Evolutionary conservation across 192 early-diverging fungal species (phyloP), one percentile per base, ranked within the genome.

Genomic region (Gaertneriomyces sp.): DNA sequence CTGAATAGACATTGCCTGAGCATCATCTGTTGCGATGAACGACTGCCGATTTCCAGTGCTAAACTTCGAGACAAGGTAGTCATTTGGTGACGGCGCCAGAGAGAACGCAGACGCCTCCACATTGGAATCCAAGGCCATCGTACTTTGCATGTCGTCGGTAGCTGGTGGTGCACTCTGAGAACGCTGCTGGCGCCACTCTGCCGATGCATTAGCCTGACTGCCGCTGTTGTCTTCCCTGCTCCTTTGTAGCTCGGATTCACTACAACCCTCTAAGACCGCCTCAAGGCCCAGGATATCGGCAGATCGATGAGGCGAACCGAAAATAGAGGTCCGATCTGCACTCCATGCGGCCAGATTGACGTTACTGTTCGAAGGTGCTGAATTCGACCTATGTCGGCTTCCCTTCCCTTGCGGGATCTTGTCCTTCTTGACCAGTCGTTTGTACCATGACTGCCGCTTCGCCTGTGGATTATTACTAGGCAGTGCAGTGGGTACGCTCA

Each of bases 361-460:
- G 25, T 33, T 33, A 33, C 25, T 33, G 25, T 33, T 33, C 25
- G 25, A 33, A 33, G 72, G 72, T 4, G 72, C 72, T 12, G 72
- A 74, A 10, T 43, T n/a, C 14, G 72, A 74, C 20, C 72, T 53
- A 4, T 11, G 19, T 6, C 72, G 66, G 1, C 39, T 58, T 11
- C 14, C 53, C 43, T 72, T 72, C 25, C 25, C 25, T 33, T 33
- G 25, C 25, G 25, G 25, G 25, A 33, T 33, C 25, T 33, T 33
- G 25, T 33, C 25, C 25, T 33, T 33, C 25, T 33, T 33, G 19
- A 64, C 53, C 10, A 73, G 45, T 4, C 71, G 64, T 55, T 73
- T 73, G 50, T 55, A 74, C 72, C 72, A 74, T 7, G 72, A 69
- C 57, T 71, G 70, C 1, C 60, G 59, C 45, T 55, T 72, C 14